Base-by-base conservation (phyloP, 345 rosid genomes). In the Erodium maritimum region DNA sequence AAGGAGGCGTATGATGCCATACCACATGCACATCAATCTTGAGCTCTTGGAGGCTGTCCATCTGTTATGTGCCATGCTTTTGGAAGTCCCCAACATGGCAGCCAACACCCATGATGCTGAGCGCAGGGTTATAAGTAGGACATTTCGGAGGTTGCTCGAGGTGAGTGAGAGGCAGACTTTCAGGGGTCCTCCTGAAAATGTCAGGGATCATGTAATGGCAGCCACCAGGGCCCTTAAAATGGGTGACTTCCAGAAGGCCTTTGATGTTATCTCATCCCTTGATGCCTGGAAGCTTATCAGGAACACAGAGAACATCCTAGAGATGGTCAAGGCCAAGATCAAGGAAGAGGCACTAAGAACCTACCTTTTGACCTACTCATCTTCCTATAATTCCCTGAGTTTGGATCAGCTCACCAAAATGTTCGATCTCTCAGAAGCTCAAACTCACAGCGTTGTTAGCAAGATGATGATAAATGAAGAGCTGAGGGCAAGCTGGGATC, bases 1-100 rank as follows among this genome's bases (percentile, higher is more conserved):
- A 62, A 84, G 91, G 75, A 85, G 96, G 68, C 84, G 88, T 20
- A 95, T 88, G 67, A 88, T 91, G 96, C 97, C 96, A 19, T 88
- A 88, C 60, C 97, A 88, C 68, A 88, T 91, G 97, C 96, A 91
- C 83, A 85, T 91, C 56, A 91, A 88, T 75, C 95, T 88, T n/a
- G 97, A 91, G 76, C 90, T 85, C 54, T 80, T 91, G 18, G 96
- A 91, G 65, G 91, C 96, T 55, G 91, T 86, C 55, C 96, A 91
- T 73, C 83, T 91, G 56, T 82, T 78, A 17, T 81, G 91, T 64
- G 95, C 97, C 46, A 88, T 91, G 96, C 88, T 91, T 18, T 86
- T 91, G 34, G 97, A 91, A 73, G 95, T 90, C 58, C 91, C 97
- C 12, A 82, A 80, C 83, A 85, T 87, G 86, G 95, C 96, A 55